phyloP scores from a whole-genome alignment of 225 moss, liverwort and hornwort genomes.

The Asterella californica region DNA sequence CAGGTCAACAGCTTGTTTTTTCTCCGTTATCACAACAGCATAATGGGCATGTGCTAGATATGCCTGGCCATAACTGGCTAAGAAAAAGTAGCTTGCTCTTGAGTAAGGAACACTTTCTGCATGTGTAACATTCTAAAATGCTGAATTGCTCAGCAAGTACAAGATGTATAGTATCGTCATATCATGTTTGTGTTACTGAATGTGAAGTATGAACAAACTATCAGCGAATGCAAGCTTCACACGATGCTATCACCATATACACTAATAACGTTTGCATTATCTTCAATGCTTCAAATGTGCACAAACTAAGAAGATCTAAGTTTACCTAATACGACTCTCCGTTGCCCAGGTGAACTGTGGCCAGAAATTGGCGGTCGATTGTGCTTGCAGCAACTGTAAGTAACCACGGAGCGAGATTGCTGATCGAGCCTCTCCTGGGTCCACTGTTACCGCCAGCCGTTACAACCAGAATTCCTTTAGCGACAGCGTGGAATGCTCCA shows the following conservation, averaged over 20 bases:
- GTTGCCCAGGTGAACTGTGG: constrained; percentile 26
- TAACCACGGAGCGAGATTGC: constrained; percentile 68
- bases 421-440: constrained; percentile 36
- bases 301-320: not conserved
- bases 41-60: not conserved
- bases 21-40: not conserved
- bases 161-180: not conserved
- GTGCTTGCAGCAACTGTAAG: constrained; percentile 66
- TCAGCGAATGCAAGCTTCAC: too few species aligned
- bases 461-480: constrained; percentile 54
- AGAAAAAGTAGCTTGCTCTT: not conserved
- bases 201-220: too few species aligned
- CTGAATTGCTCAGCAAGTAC: too few species aligned
- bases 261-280: too few species aligned
- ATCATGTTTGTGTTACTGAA: not conserved
- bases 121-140: not conserved
- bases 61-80: not conserved
- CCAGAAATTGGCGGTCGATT: constrained; percentile 55
- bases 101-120: not conserved
- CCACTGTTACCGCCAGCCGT: constrained; percentile 55
- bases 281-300: not conserved
- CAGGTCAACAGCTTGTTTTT: not conserved
- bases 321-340: constrained; percentile 12
- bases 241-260: too few species aligned
- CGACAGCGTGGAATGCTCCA: constrained; percentile 62